Evolutionary conservation across 2,329 filamentous ascomycete genomes (phyloP).

Genomic region (Cordyceps javanica): DNA sequence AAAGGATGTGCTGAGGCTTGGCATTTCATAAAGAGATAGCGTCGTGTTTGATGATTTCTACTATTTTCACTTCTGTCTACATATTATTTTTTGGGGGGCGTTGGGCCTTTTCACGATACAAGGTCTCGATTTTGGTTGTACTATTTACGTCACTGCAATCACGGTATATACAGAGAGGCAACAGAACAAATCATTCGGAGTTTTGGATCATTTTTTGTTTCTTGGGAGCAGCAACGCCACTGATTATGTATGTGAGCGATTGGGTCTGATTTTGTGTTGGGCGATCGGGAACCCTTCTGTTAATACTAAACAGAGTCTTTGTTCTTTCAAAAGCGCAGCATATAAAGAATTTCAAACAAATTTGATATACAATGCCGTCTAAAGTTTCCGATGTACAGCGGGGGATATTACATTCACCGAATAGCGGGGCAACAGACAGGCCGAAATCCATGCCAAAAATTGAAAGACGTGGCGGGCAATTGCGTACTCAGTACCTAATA

Average conservation of each 20-base stretch:
- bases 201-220: background rate
- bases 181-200: background rate
- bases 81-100: background rate
- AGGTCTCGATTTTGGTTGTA: background rate
- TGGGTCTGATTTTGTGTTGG: background rate
- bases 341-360: background rate
- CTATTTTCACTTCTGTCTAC: background rate
- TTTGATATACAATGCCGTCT: background rate
- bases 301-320: background rate
- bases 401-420: no score
- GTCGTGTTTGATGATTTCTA: background rate
- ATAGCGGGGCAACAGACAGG: no score
- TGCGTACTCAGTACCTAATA: no score
- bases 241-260: background rate
- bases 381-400: no score
- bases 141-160: conserved; percentile 3
- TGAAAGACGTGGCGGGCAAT: no score
- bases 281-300: background rate
- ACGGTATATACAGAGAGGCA: background rate
- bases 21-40: conserved; percentile 5
- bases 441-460: no score
- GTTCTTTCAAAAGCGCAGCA: background rate
- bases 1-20: background rate
- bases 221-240: background rate
- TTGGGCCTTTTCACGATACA: background rate